A percentile compares a stretch with the other conserved stretches of the same genome.
Conservation (phyloP, 2,329 filamentous ascomycete species). For the Aplosporella prunicola region DNA sequence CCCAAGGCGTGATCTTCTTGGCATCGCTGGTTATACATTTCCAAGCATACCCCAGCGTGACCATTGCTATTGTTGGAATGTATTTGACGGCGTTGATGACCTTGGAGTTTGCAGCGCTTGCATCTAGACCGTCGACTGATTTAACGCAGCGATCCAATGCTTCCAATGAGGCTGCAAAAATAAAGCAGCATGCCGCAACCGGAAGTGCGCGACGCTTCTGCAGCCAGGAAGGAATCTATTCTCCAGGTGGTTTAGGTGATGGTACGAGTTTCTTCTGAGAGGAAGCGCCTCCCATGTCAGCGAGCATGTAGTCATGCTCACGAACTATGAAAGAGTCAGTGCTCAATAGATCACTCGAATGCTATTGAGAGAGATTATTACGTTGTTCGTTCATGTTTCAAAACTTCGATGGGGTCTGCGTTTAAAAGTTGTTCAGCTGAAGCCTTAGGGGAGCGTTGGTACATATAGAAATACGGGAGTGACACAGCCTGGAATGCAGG, state of each 20-base stretch:
- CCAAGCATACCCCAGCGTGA: constrained; percentile 5
- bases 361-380: no score
- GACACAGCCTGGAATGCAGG: no score
- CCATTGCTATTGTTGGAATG: constrained; percentile 4
- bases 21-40: constrained; percentile 1
- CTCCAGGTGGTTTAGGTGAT: background rate
- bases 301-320: constrained; percentile 9
- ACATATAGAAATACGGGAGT: no score
- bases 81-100: constrained; percentile 3
- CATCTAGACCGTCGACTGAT: background rate
- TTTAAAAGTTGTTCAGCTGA: no score
- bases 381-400: no score
- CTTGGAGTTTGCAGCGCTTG: background rate
- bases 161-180: constrained; percentile 1
- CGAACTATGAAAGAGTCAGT: no score
- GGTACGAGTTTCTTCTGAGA: background rate
- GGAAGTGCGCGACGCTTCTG: background rate
- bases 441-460: no score
- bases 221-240: constrained; percentile 8
- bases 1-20: constrained; percentile 5
- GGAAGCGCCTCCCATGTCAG: background rate
- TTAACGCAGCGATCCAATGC: background rate
- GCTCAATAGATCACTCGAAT: no score
- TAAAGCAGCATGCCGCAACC: constrained; percentile 3
- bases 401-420: no score